phyloP scores from a whole-genome alignment of 2,329 filamentous ascomycete genomes.

The Mollisia scopiformis region DNA sequence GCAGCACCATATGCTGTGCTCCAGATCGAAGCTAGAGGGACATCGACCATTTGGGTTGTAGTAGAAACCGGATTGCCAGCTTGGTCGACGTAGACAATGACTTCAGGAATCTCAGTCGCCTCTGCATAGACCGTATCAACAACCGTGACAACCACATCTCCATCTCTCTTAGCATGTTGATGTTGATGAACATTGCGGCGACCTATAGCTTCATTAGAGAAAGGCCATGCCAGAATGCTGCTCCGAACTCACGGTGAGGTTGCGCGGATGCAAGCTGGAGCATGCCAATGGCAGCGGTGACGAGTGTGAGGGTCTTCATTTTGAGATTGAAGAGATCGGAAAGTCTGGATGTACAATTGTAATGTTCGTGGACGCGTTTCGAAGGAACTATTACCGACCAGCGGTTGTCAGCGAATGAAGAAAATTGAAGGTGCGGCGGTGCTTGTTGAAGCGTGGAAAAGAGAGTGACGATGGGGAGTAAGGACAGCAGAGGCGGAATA shows the following conservation, averaged over 20 bases:
- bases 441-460: constrained; percentile 2
- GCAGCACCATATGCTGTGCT: neutral
- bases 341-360: constrained; percentile 14
- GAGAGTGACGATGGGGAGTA: neutral
- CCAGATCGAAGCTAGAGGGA: constrained; percentile 1
- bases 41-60: constrained; percentile 29
- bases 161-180: constrained; percentile 30
- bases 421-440: constrained; percentile 1
- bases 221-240: neutral
- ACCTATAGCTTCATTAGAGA: constrained; percentile 7
- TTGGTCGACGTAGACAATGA: constrained; percentile 64
- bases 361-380: constrained; percentile 18
- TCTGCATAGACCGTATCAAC: constrained; percentile 43
- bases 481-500: neutral
- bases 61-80: constrained; percentile 55
- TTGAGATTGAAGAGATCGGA: constrained; percentile 24
- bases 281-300: constrained; percentile 42
- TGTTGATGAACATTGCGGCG: constrained; percentile 28
- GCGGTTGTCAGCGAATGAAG: constrained; percentile 22
- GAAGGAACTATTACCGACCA: constrained; percentile 20
- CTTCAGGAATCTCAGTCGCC: constrained; percentile 42
- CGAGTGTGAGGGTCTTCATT: constrained; percentile 49
- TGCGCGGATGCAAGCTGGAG: constrained; percentile 46
- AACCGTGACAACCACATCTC: constrained; percentile 36
- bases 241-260: constrained; percentile 33